Base-by-base conservation (phyloP, 2,329 filamentous ascomycete species). In the Ilyonectria sp. region DNA sequence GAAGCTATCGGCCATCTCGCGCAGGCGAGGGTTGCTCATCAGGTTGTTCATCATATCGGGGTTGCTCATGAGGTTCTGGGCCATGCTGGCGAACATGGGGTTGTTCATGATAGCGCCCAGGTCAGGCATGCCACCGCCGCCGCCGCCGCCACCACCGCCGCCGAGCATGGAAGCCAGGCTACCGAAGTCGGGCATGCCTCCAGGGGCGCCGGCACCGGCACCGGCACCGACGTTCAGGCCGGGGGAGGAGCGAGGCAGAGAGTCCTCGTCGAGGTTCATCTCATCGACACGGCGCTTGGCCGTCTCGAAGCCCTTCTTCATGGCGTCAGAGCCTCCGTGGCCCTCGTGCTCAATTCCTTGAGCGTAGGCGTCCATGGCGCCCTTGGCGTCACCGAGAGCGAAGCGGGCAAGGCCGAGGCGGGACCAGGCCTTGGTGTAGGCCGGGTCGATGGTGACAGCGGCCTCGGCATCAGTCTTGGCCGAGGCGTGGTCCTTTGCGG, bases 31-130 rank as follows among this genome's bases (percentile, higher is more conserved):
- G 86, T 99, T 98, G 86, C 86, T 94, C 95, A 99, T 97, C 65
- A 99, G 83, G 80, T 94, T 96, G 79, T 86, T 89, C 90, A 98
- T 92, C 86, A 95, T 90, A 10, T 97, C 93, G 0, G 96, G 96
- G 84, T 99, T 98, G 83, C 91, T 94, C 96, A 98, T 98, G 62
- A 99, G 83, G 82, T 94, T 97, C 86, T 98, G 94, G 5, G 96
- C 96, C 94, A 98, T 98, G 84, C 89, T 93, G 57, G 94, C 90
- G 84, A 99, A 97, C 96, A 98, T 98, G 63, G 96, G 96, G 85
- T 98, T 99, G 86, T 86, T 94, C 94, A 98, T 97, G 80, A 99
- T 91, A 70, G 90, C 89, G 71, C 90, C 84, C 26, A 99, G 86
- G 80, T 98, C 95, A 13, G 95, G 94, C 93, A 97, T 96, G 61